Conservation (phyloP, 2,329 filamentous ascomycete species). For the Colletotrichum australisinense region DNA sequence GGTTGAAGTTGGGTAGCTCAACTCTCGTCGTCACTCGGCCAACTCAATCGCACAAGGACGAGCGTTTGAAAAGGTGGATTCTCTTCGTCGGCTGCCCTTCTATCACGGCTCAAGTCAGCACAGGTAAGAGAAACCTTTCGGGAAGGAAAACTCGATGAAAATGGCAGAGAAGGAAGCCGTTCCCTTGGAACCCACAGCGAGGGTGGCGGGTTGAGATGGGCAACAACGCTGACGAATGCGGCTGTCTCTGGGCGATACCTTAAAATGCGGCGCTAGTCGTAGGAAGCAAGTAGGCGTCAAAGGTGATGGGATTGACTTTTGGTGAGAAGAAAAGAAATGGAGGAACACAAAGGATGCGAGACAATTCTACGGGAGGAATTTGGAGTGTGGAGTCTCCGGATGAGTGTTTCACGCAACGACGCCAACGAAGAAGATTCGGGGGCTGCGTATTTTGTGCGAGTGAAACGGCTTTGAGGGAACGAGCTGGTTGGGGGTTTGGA, state of each 20-base stretch:
- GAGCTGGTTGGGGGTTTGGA: not conserved
- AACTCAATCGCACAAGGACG: constrained; percentile 10
- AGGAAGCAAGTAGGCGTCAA: not conserved
- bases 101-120: constrained; percentile 15
- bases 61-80: not conserved
- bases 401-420: constrained; percentile 30
- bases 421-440: constrained; percentile 26
- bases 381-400: constrained; percentile 23
- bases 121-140: not conserved
- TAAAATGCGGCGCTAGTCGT: constrained; percentile 17
- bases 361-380: constrained; percentile 26
- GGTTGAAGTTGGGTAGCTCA: constrained; percentile 39
- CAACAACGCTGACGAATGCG: constrained; percentile 27
- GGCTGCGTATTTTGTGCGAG: constrained; percentile 17
- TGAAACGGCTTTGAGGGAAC: constrained; percentile 25
- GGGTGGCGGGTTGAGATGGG: constrained; percentile 15
- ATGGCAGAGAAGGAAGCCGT: constrained; percentile 14
- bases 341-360: not conserved
- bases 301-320: not conserved
- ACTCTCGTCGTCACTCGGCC: constrained; percentile 13
- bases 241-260: constrained; percentile 25
- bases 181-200: constrained; percentile 17
- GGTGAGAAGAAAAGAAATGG: constrained; percentile 1
- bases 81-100: constrained; percentile 4
- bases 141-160: constrained; percentile 4